Conservation (phyloP, 306 rosid genomes). For the Trifolium dubium region DNA sequence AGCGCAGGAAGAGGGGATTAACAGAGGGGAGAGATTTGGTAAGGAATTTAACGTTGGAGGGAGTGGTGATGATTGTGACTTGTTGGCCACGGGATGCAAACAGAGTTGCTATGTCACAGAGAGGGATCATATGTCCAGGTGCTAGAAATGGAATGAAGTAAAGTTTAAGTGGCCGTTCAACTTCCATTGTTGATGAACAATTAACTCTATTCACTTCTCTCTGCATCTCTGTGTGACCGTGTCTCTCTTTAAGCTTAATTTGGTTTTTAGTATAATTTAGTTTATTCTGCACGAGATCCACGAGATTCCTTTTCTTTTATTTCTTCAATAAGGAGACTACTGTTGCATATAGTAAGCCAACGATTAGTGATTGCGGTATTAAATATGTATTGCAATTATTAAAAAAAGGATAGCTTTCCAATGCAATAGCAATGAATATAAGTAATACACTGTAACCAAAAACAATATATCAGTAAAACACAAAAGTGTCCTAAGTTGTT, state of each 20-base stretch:
- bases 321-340: too few species aligned
- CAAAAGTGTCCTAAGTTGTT: too few species aligned
- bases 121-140: constrained; percentile 46
- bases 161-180: constrained; percentile 22
- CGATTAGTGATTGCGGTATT: too few species aligned
- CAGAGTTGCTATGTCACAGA: constrained; percentile 42
- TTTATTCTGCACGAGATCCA: too few species aligned
- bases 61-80: constrained; percentile 53
- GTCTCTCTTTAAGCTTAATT: neutral
- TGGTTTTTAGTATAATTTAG: too few species aligned
- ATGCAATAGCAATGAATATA: too few species aligned
- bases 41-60: constrained; percentile 10
- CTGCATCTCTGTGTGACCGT: neutral
- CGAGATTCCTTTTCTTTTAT: too few species aligned
- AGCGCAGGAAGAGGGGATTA: neutral
- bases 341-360: too few species aligned
- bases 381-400: too few species aligned
- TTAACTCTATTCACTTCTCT: neutral
- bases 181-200: neutral
- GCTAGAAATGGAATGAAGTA: constrained; percentile 42
- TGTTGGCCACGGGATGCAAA: constrained; percentile 44
- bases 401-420: too few species aligned
- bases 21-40: neutral
- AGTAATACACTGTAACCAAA: too few species aligned
- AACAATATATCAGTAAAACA: too few species aligned